Evolutionary conservation across 192 early-diverging fungal genomes (phyloP).

Genomic region (Chytriomyces hyalinus): DNA sequence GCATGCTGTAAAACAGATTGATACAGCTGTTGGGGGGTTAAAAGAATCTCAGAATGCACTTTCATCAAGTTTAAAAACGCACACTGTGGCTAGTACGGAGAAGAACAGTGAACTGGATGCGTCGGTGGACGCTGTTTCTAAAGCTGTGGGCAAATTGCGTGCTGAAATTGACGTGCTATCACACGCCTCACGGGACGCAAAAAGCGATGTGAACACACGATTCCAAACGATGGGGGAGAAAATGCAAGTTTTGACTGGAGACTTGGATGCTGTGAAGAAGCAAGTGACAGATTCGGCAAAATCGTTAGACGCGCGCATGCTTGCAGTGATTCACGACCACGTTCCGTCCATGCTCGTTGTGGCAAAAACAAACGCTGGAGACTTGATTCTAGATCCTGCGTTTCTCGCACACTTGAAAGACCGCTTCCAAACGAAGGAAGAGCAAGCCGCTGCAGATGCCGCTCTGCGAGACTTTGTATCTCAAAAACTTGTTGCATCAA

Average conservation of each 20-base stretch:
- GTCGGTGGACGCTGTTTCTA: no score
- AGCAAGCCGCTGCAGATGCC: not conserved
- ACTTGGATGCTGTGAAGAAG: slow-evolving; percentile 1
- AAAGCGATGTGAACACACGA: not conserved
- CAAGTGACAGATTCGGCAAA: not conserved
- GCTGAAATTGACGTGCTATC: no score
- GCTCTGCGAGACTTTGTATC: slow-evolving; percentile 10
- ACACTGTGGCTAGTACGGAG: no score
- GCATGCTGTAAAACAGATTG: no score
- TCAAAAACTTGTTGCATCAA: slow-evolving; percentile 1
- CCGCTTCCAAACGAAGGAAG: not conserved
- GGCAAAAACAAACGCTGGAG: not conserved
- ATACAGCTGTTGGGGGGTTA: no score
- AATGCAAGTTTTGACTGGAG: not conserved
- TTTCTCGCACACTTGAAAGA: slow-evolving; percentile 21
- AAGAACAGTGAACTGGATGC: no score
- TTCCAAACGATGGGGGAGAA: not conserved
- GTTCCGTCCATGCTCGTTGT: slow-evolving; percentile 17
- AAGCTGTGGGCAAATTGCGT: no score
- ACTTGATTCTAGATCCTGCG: slow-evolving; percentile 12
- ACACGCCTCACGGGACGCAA: not conserved
- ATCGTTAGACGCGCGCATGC: not conserved
- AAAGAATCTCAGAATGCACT: no score
- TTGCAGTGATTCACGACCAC: slow-evolving; percentile 8
- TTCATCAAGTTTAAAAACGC: no score